Evolutionary conservation across 1,284 basidiomycete species (phyloP), one percentile per base, ranked within the genome.

Genomic region (Sphaerobolus stellatus): DNA sequence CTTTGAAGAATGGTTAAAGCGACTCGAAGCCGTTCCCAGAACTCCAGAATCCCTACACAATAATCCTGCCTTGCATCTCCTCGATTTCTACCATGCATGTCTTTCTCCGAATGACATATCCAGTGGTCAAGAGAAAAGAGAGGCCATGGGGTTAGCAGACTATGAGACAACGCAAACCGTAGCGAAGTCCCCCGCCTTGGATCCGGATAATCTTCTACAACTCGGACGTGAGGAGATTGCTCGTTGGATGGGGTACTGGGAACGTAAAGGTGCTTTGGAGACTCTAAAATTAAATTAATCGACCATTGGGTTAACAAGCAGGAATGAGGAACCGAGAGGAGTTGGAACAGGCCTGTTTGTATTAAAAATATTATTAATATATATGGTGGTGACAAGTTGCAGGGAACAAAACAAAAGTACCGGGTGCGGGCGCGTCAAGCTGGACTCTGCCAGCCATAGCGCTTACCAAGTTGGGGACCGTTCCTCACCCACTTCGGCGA

Each of bases 51-150:
- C 20, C n/a, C 13, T 28, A 18, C 20, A 48, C 24, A 7, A 6
- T 5, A 69, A 69, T 50, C 70, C 71, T 3, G 70, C 68, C 1
- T 54, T 71, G n/a, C 62, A 62, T 22, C 56, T 72, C 11, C 56
- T 71, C 45, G 57, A 64, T 7, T 69, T 70, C 58, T 74, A 62
- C 62, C 50, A 58, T 5, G 29, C 24, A 48, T 48, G 29, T 36
- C 13, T 31, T 13, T 13, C 45, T 11, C 45, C 29, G 3, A 27
- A 9, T 16, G 25, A 48, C 14, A 18, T 48, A 8, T 14, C 2
- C 5, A 27, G 20, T 31, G 29, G 45, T 27, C 9, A 48, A 27
- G 4, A 4, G 14, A 14, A 43, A 24, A 18, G 45, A 8, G 40
- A 41, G 29, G 43, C 50, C 16, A 44, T 46, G 41, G 28, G 36